Evolutionary conservation across 495 filamentous ascomycete genomes (phyloP).

Genomic region (Diplogelasinospora grovesii): DNA sequence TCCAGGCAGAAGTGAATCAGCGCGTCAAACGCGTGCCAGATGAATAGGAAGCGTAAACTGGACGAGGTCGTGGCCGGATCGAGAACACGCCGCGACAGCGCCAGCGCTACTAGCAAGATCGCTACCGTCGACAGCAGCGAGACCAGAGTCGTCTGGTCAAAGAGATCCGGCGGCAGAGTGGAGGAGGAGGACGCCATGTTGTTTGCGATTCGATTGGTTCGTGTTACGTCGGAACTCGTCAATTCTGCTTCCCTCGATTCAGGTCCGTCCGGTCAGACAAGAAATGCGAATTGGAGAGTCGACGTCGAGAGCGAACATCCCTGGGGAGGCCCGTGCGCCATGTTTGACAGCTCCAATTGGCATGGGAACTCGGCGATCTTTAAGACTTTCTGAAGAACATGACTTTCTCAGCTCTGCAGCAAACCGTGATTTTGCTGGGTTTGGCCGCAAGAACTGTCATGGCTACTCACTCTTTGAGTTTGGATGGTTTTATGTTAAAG

Average conservation of each 20-base stretch:
- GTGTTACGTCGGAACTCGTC: too few species aligned
- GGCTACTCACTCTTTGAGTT: too few species aligned
- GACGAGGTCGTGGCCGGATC: slow-evolving; percentile 23
- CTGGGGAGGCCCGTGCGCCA: too few species aligned
- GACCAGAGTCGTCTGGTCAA: slow-evolving; percentile 47
- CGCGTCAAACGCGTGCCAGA: slow-evolving; percentile 92
- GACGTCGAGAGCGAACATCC: not conserved
- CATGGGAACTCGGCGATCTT: too few species aligned
- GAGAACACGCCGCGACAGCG: slow-evolving; percentile 37
- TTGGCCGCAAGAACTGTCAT: too few species aligned
- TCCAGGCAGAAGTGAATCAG: slow-evolving; percentile 86
- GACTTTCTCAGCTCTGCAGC: too few species aligned
- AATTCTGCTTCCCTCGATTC: too few species aligned
- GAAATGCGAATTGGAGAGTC: slow-evolving; percentile 1
- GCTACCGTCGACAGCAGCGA: slow-evolving; percentile 45
- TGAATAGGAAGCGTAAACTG: slow-evolving; percentile 64
- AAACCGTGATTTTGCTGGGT: too few species aligned
- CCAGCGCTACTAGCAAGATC: slow-evolving; percentile 41
- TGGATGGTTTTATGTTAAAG: too few species aligned
- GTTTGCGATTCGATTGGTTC: not conserved
- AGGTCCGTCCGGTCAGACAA: too few species aligned
- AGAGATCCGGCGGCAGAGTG: slow-evolving; percentile 35
- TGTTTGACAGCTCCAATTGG: too few species aligned
- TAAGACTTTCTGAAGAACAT: too few species aligned
- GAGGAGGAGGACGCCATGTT: slow-evolving; percentile 1